Base-by-base conservation (phyloP, 768 basidiomycete genomes). In the Lactarius trivialis region DNA sequence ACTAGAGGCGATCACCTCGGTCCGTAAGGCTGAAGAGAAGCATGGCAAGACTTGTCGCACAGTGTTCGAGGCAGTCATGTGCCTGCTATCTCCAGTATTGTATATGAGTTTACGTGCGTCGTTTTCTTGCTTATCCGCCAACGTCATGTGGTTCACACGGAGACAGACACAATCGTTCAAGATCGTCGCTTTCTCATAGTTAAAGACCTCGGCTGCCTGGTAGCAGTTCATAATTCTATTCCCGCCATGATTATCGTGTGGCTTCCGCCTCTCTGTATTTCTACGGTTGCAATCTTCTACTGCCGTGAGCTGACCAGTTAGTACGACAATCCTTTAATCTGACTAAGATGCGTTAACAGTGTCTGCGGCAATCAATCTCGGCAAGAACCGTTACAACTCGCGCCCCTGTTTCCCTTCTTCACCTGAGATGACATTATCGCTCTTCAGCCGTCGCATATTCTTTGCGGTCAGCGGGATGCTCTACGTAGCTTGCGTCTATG, bases 41-140 rank as follows among this genome's bases (percentile, higher is more conserved):
- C 54, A 49, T n/a, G 19, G 1, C 21, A 57, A 48, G 41, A 50
- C 30, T 14, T 32, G 26, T 24, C 37, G 39, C 14, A 49, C 32
- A 15, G 9, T 55, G 4, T 60, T 67, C 48, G 65, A 66, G 57
- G 39, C 36, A 15, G 12, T 24, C n/a, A 36, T 55, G 52, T 67
- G 67, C 39, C 17, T 67, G 36, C 17, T 63, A 26, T 49, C 59
- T 7, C 67, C 67, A 19, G 28, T 51, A 52, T 5, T 67, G 51
- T 67, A 66, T 30, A 66, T 67, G 61, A 32, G 55, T 37, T 45
- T 67, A 48, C 65, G 67, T 67, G 59, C 49, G 65, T 65, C 28
- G 21, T 2, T 14, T 53, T 53, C 3, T 3, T 34, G 4, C 48
- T 21, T 41, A 8, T 26, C n/a, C 5, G 43, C 21, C 7, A 32